A percentile compares a stretch with the other conserved stretches of the same genome.
Conservation (phyloP, 495 filamentous ascomycete genomes). For the Astrothelium subdiscretum region DNA sequence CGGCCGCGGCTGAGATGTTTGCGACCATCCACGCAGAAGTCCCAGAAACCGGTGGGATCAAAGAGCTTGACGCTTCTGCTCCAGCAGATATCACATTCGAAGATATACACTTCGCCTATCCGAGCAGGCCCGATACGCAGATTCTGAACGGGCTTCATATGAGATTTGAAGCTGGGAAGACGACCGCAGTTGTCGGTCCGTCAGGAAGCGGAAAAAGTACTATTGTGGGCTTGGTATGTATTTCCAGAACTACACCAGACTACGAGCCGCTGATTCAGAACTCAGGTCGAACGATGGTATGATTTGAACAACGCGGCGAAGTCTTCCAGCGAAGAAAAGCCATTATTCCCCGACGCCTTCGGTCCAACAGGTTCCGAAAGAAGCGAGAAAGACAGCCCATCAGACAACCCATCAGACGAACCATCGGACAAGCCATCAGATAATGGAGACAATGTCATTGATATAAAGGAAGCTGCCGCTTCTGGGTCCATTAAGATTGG, state of each 20-base stretch:
- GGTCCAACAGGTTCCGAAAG: conserved; percentile 1
- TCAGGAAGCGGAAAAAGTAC: conserved; percentile 26
- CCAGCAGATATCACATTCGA: conserved; percentile 19
- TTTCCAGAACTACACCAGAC: not conserved
- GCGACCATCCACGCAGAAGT: conserved; percentile 25
- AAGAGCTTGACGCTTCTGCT: conserved; percentile 7
- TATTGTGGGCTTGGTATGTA: conserved; percentile 19
- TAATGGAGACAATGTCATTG: conserved; percentile 1
- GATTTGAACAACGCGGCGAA: conserved; percentile 6
- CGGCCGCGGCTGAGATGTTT: conserved; percentile 31
- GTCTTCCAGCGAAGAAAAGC: conserved; percentile 6
- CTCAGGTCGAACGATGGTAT: conserved; percentile 17
- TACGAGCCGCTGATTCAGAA: not conserved
- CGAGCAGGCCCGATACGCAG: conserved; percentile 13
- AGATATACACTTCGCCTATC: conserved; percentile 22
- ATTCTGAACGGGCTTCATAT: conserved; percentile 19
- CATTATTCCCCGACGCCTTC: not conserved
- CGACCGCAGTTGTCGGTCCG: conserved; percentile 25
- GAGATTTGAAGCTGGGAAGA: conserved; percentile 18
- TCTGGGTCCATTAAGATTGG: conserved; percentile 16
- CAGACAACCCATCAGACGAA: not conserved
- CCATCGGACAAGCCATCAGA: not conserved
- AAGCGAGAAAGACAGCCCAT: conserved; percentile 2
- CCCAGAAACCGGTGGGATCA: conserved; percentile 14
- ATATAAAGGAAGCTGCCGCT: conserved; percentile 1